Base-by-base conservation (phyloP, 1,284 basidiomycete species). In the Flammula alnicola region DNA sequence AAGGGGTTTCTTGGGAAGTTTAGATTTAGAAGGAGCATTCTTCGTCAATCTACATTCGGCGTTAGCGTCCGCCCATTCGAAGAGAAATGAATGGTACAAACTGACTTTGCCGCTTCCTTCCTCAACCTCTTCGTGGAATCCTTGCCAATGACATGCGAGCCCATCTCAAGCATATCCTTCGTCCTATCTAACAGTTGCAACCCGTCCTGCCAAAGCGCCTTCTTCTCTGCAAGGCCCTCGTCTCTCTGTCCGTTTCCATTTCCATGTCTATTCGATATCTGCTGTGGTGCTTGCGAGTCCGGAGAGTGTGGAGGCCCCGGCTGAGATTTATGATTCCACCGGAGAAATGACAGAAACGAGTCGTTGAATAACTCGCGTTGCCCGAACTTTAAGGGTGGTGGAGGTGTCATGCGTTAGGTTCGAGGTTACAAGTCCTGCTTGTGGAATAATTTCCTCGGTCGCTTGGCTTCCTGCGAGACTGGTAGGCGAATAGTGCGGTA, bases 91-190 rank as follows among this genome's bases (percentile, higher is more conserved):
- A n/a, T n/a, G n/a, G n/a, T n/a, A n/a, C n/a, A n/a, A n/a, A 49
- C 61, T 44, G 47, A 63, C 61, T 56, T 63, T 23, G 59, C 61
- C 14, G 61, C 61, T 26, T 58, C 48, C 43, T 63, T 63, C 53
- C 56, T 54, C 37, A 58, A 53, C 37, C 49, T 53, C 56, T 63
- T 63, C 31, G 56, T 54, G 1, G 52, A 52, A 26, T 59, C 59
- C 40, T 61, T 63, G 41, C 61, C 54, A 29, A 63, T 37, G 20
- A 58, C 50, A 19, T 52, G 50, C 5, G 56, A 40, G 23, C 57
- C 48, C 48, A 49, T 53, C 51, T 63, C 61, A 11, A 63, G 41
- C 44, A 61, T 41, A 39, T 60, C 57, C 37, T 63, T 60, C 9
- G 59, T 59, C n/a, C 40, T 32, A 47, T 63, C 61, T 33, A 63